phyloP scores from a whole-genome alignment of 148 eudicot genomes.

The Amaranthus hypochondriacus region DNA sequence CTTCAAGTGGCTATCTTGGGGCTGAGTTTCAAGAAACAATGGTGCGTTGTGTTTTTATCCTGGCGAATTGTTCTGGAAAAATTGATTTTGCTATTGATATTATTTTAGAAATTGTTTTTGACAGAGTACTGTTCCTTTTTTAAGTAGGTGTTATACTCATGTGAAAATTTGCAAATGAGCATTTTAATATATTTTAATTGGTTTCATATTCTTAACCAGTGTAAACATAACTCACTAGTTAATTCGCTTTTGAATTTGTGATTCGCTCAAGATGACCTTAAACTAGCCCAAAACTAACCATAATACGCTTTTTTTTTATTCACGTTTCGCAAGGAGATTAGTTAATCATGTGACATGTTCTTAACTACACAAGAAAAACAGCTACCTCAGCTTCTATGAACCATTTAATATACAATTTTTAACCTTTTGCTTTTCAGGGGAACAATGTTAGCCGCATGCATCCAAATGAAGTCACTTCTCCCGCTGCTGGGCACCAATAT shows the following conservation, averaged over 20 bases:
- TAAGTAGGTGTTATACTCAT: neutral
- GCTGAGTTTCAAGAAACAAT: constrained; percentile 85
- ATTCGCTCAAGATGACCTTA: too few species aligned
- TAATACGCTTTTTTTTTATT: too few species aligned
- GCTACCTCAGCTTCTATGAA: neutral
- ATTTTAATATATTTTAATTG: neutral
- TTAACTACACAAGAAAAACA: neutral
- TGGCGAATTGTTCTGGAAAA: neutral
- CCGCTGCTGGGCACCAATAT: constrained; percentile 46
- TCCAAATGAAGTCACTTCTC: constrained; percentile 49
- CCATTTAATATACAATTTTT: neutral
- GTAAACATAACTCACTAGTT: too few species aligned
- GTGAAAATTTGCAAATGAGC: neutral
- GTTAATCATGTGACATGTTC: too few species aligned
- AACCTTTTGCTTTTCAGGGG: constrained; percentile 37
- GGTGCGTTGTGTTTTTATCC: constrained; percentile 36
- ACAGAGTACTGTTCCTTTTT: neutral
- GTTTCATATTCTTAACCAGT: neutral
- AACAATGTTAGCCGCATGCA: constrained; percentile 42
- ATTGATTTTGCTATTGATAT: neutral
- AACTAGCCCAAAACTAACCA: too few species aligned
- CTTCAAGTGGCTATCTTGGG: constrained; percentile 83
- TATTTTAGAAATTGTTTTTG: too few species aligned
- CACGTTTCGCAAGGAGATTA: too few species aligned
- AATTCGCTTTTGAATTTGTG: too few species aligned